Conservation (phyloP, 2,329 filamentous ascomycete species). For the Anisogramma anomala region DNA sequence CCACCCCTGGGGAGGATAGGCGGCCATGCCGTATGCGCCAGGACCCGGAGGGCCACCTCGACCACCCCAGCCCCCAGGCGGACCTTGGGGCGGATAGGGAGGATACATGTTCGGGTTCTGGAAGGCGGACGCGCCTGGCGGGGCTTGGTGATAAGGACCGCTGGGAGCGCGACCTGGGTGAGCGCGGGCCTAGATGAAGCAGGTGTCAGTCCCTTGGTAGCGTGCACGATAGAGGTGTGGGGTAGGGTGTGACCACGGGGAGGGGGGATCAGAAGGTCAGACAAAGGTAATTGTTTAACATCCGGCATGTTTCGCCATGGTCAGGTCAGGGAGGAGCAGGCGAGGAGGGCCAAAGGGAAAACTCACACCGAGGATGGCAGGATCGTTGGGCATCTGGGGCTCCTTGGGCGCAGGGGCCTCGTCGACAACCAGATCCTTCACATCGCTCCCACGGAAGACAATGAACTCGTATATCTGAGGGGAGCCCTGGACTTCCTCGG, state of each 20-base stretch:
- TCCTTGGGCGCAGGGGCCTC: conserved; percentile 65
- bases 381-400: conserved; percentile 78
- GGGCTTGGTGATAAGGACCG: conserved; percentile 9
- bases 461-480: conserved; percentile 96
- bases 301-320: conserved; percentile 94
- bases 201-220: conserved; percentile 22
- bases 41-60: conserved; percentile 22
- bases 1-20: conserved; percentile 68
- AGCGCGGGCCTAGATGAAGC: conserved; percentile 28
- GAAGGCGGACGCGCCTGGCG: conserved; percentile 19
- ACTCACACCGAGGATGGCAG: conserved; percentile 95
- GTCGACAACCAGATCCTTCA: conserved; percentile 94
- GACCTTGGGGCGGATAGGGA: conserved; percentile 19
- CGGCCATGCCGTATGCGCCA: conserved; percentile 50
- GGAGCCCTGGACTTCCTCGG: conserved; percentile 73
- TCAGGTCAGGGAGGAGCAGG: too few species aligned
- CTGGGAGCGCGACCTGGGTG: conserved; percentile 19
- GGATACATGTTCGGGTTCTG: conserved; percentile 18
- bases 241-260: conserved; percentile 16
- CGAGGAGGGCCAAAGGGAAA: too few species aligned
- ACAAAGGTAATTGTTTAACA: conserved; percentile 69
- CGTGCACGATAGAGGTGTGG: too few species aligned
- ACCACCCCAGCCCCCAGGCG: conserved; percentile 21
- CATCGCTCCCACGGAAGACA: conserved; percentile 94
- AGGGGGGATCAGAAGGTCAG: conserved; percentile 79